Percentiles rank a stretch among this genome's conserved stretches.
phyloP scores from a whole-genome alignment of 352 stramenopile genomes.

The Globisporangium cylindrosporum region DNA sequence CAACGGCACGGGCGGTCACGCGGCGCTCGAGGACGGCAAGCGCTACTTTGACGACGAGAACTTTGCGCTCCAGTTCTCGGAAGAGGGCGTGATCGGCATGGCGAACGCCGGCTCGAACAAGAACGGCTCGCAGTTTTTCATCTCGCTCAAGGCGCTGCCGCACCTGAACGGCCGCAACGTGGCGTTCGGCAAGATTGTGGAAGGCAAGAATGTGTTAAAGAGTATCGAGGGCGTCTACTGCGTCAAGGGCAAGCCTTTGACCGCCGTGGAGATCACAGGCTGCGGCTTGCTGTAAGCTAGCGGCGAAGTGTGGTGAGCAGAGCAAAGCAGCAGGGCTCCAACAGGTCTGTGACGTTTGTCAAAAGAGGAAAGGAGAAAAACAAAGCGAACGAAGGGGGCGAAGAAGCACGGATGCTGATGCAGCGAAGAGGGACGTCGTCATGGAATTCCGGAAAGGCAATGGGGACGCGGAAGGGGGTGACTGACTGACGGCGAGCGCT shows the following conservation, averaged over 20 bases:
- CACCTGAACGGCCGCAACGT: constrained; percentile 88
- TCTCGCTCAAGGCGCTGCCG: constrained; percentile 85
- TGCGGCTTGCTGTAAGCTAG: constrained; percentile 71
- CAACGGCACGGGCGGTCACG: constrained; percentile 74
- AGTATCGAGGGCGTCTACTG: constrained; percentile 81
- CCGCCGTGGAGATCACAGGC: constrained; percentile 73
- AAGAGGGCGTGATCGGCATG: constrained; percentile 92
- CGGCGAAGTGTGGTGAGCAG: not conserved
- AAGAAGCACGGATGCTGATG: not conserved
- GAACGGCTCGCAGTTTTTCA: constrained; percentile 99
- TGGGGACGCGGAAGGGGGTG: not conserved
- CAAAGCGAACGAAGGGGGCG: not conserved
- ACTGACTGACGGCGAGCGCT: not conserved
- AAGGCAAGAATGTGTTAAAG: constrained; percentile 80
- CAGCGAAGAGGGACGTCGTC: not conserved
- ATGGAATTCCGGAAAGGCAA: not conserved
- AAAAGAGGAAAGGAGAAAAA: not conserved
- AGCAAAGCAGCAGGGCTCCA: not conserved
- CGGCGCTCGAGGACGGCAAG: constrained; percentile 62
- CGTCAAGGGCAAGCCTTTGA: constrained; percentile 81
- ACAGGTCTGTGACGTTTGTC: not conserved
- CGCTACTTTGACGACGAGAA: constrained; percentile 87
- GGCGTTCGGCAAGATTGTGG: constrained; percentile 85
- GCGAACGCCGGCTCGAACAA: constrained; percentile 97
- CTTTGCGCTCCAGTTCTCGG: constrained; percentile 82